Conservation (phyloP, 1,284 basidiomycete species). For the Somion occarium region DNA sequence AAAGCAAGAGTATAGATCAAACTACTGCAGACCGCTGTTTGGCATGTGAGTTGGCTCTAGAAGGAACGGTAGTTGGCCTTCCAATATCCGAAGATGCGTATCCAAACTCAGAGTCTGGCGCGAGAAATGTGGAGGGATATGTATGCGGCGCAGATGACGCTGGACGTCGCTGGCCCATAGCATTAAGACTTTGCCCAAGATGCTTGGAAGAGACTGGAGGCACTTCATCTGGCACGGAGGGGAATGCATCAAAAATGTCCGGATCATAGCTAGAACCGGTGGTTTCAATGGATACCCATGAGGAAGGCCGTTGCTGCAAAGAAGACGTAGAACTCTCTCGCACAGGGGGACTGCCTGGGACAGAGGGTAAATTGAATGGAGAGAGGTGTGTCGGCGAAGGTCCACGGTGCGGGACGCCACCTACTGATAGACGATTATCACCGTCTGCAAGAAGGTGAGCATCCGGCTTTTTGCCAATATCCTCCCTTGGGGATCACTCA, state of each 20-base stretch:
- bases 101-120: neutral
- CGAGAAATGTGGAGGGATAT: neutral
- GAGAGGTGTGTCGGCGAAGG: conserved; percentile 11
- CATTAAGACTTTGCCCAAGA: conserved; percentile 14
- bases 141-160: neutral
- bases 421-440: conserved; percentile 10
- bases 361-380: conserved; percentile 12
- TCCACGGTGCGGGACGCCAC: conserved; percentile 1
- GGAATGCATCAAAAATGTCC: conserved; percentile 31
- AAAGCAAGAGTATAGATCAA: neutral
- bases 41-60: too few relatives aligned
- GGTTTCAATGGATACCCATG: conserved; percentile 25
- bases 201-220: conserved; percentile 20
- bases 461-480: too few relatives aligned
- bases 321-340: neutral
- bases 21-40: conserved; percentile 5
- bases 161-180: neutral
- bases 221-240: conserved; percentile 26
- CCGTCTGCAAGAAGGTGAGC: conserved; percentile 12
- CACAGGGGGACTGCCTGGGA: neutral
- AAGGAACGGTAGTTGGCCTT: too few relatives aligned
- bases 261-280: conserved; percentile 25
- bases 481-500: conserved; percentile 6
- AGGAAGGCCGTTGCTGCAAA: conserved; percentile 14
- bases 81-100: neutral